Base-by-base conservation (phyloP, 441 rosid species). In the Corymbia citriodora region DNA sequence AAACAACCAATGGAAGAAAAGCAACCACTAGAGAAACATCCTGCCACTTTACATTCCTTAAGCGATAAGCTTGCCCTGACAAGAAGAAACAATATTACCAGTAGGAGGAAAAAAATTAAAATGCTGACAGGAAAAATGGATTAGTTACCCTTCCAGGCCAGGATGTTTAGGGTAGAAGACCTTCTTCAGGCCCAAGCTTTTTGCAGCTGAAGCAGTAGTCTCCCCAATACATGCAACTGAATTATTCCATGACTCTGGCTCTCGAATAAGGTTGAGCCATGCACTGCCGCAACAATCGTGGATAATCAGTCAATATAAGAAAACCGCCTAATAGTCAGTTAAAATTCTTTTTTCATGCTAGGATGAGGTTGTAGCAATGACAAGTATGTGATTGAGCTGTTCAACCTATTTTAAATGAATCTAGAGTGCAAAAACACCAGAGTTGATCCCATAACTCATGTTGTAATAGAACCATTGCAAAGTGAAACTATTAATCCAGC, bases 161-260 rank as follows among this genome's bases (percentile, higher is more conserved):
- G 99, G 99, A 70, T 93, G 92, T 31, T 90, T 93, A 61, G 99
- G 99, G 92, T 94, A 93, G 94, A 94, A 97, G 53, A 96, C 97
- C 89, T 94, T 94, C 93, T 92, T 93, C 91, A 97, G 92, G 90
- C 99, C 99, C 89, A 96, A 91, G 85, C 92, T 93, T 96, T 92
- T 95, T 82, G 99, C 99, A 91, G 96, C 99, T 27, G 93, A 94
- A 87, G 98, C 99, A 91, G 99, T 98, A 87, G 99, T 98, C 95
- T 97, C 99, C 70, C 99, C 99, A 57, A 98, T 97, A 91, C 99
- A 98, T 65, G 97, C 99, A 89, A 97, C 93, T 54, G 95, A 95
- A 91, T 95, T 95, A 91, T 91, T 92, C 96, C 98, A 96, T 48
- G 91, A 90, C 91, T 94, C 94, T 53, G 88, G 91, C 89, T 96